Evolutionary conservation across 805 yeast species (phyloP), one percentile per base, ranked within the genome.

Genomic region (Wickerhamiella galacta): DNA sequence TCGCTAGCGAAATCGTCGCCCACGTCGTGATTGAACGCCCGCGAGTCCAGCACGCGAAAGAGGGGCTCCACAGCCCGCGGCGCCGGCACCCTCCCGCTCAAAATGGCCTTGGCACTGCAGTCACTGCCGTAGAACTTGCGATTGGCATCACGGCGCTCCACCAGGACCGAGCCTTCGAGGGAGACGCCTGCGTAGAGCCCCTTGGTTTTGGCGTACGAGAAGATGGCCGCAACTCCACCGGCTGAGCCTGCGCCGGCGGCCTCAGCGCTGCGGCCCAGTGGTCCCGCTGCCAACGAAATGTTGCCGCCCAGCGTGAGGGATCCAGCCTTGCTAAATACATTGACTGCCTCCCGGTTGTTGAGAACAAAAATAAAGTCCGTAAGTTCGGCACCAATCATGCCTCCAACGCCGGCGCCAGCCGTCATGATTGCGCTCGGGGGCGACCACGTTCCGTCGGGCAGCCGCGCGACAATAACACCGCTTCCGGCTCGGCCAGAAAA

Each of bases 361-460:
- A 87, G 66, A 39, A 90, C 85, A 53, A 87, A 87, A 19, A 87
- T 95, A 51, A 87, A 87, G 60, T 87, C 96, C 2, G 98, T 87
- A 48, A 87, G 61, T 53, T 87, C 98, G 6, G 94, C 85, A 26
- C 98, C 98, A 42, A 90, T 70, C 60, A 83, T 92, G 28, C 98
- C 98, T 38, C 98, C 98, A 5, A 90, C 95, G 49, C 98, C 96
- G 3, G 95, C 96, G 46, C 96, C 98, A 3, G 93, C 96, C 16
- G 95, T 80, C 33, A 72, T 75, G 43, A 90, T 76, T 7, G 95
- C 98, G 2, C 93, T 75, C 1, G 98, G 98, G 3, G 95, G 93
- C 10, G 95, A 83, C 98, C 98, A 87, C 0, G 78, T 57, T 1
- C 95, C 96, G 56, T 90, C 96, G 2, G 92, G 92, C 31, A 90